phyloP scores from a whole-genome alignment of 1,139 yeast species.

The Geotrichum macrosporum region DNA sequence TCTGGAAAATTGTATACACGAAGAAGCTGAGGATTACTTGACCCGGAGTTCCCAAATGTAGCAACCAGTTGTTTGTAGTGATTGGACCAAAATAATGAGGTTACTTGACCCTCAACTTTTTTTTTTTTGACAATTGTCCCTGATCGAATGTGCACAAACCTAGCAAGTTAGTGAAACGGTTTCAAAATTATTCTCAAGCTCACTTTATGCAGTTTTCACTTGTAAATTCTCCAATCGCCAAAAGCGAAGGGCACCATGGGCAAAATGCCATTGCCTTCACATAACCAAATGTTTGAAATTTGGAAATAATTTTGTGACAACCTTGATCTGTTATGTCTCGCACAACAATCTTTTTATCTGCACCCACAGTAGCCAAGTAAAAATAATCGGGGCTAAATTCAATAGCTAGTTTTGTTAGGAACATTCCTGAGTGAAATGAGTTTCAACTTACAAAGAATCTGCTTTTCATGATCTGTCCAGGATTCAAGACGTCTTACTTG shows the following conservation, averaged over 20 bases:
- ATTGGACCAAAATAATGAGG: conserved; percentile 63
- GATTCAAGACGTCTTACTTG: conserved; percentile 9
- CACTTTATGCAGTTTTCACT: conserved; percentile 51
- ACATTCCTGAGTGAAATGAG: neutral
- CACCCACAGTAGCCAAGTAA: conserved; percentile 67
- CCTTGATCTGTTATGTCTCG: conserved; percentile 51
- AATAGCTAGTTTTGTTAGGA: conserved; percentile 40
- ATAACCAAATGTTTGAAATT: conserved; percentile 64
- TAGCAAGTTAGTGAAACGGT: conserved; percentile 29
- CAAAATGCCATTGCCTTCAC: conserved; percentile 77
- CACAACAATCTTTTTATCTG: conserved; percentile 62
- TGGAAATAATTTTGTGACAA: conserved; percentile 44
- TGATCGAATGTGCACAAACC: conserved; percentile 69
- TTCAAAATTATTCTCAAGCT: neutral
- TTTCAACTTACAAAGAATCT: conserved; percentile 31
- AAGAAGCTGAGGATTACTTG: conserved; percentile 43
- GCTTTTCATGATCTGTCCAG: conserved; percentile 31
- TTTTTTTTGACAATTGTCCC: conserved; percentile 56
- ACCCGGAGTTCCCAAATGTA: conserved; percentile 64
- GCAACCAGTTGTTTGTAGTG: conserved; percentile 55
- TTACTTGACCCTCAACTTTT: conserved; percentile 59
- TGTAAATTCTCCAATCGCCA: conserved; percentile 82
- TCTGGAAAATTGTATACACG: conserved; percentile 57
- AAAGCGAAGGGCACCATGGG: conserved; percentile 65
- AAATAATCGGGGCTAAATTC: conserved; percentile 47